A percentile compares a stretch with the other conserved stretches of the same genome.
Conservation (phyloP, 768 basidiomycete species). For the Rhodotorula taiwanensis region DNA sequence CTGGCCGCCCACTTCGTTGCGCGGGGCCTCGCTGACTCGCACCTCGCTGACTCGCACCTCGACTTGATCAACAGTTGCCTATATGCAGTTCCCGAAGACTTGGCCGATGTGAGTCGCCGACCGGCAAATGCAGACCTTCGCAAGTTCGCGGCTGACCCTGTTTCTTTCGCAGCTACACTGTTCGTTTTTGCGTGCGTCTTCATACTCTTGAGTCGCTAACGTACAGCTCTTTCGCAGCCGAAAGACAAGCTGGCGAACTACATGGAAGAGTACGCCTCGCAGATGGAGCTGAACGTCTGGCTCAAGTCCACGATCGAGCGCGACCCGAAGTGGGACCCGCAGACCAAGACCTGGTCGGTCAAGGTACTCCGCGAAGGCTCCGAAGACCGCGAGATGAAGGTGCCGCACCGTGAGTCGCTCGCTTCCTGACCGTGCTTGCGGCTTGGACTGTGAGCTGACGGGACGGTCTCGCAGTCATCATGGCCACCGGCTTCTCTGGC, state of each 20-base stretch:
- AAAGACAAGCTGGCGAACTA: constrained; percentile 43
- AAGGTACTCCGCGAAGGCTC: constrained; percentile 23
- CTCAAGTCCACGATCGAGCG: constrained; percentile 34
- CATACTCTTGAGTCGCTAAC: background rate
- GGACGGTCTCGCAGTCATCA: constrained; percentile 7
- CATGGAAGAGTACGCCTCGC: constrained; percentile 39
- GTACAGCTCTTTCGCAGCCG: constrained; percentile 8
- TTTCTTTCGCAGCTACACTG: too few relatives aligned
- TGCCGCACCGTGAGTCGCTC: constrained; percentile 28
- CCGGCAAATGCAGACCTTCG: too few relatives aligned
- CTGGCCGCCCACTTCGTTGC: constrained; percentile 47
- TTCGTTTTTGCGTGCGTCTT: background rate
- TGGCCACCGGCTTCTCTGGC: constrained; percentile 39
- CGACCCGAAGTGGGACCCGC: constrained; percentile 31
- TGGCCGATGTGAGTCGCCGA: constrained; percentile 43
- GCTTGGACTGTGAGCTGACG: too few relatives aligned
- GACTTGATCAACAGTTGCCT: constrained; percentile 44
- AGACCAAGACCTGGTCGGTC: constrained; percentile 29
- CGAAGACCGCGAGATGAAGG: constrained; percentile 28
- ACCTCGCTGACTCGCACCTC: too few relatives aligned
- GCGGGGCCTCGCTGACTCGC: background rate
- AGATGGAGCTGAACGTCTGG: constrained; percentile 38
- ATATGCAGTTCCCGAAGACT: constrained; percentile 39
- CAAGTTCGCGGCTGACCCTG: too few relatives aligned
- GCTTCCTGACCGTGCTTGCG: too few relatives aligned